Evolutionary conservation across 2,329 filamentous ascomycete genomes (phyloP).

Genomic region (Colletotrichum tropicale): DNA sequence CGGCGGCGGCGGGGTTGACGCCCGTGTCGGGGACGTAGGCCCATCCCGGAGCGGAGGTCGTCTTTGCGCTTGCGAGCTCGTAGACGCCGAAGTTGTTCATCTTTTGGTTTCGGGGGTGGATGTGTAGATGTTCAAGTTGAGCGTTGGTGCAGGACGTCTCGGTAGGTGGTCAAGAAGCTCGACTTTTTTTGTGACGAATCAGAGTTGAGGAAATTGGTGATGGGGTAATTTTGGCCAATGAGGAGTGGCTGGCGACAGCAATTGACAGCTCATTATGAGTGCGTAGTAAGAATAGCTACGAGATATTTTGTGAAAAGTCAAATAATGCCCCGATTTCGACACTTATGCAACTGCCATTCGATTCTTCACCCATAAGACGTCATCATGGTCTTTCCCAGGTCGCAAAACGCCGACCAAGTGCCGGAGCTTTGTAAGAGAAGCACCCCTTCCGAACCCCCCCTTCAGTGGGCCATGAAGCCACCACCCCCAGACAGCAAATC

Average conservation of each 20-base stretch:
- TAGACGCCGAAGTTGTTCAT: slow-evolving; percentile 81
- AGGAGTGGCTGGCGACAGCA: neutral
- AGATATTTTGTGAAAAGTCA: neutral
- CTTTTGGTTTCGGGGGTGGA: slow-evolving; percentile 5
- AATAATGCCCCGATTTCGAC: neutral
- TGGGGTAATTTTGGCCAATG: slow-evolving; percentile 9
- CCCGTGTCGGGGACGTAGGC: slow-evolving; percentile 84
- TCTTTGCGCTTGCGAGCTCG: slow-evolving; percentile 75
- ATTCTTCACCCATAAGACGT: neutral
- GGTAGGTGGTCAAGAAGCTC: neutral
- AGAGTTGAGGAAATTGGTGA: neutral
- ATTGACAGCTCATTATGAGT: neutral
- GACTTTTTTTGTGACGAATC: slow-evolving; percentile 10
- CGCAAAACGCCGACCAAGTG: neutral
- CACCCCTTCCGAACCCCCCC: neutral
- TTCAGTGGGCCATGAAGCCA: slow-evolving; percentile 8
- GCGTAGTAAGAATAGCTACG: neutral
- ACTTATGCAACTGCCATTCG: neutral
- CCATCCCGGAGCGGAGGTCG: slow-evolving; percentile 81
- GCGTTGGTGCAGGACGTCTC: neutral
- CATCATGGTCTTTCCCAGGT: neutral
- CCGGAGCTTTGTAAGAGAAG: neutral
- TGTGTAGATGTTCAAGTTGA: neutral
- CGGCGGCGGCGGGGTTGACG: slow-evolving; percentile 59
- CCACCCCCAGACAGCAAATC: slow-evolving; percentile 2